A percentile compares a stretch with the other conserved stretches of the same genome.
Conservation (phyloP, 139 green algal genomes). For the Chlamydomonas sphaeroides region DNA sequence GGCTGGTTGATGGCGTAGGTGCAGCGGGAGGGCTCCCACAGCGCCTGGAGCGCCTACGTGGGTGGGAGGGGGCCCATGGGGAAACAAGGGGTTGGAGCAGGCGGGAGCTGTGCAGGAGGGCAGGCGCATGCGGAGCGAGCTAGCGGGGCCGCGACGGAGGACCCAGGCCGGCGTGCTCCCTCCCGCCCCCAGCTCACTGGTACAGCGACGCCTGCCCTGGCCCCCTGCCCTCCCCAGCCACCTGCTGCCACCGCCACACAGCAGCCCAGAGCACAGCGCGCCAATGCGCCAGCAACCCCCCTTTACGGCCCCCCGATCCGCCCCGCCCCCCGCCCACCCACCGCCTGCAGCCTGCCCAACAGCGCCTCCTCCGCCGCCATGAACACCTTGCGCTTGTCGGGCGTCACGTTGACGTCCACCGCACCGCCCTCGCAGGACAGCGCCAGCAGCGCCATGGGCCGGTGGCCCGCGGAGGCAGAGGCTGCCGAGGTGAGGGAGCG, state of each 20-base stretch:
- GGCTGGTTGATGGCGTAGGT: slow-evolving; percentile 68
- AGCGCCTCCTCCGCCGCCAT: slow-evolving; percentile 67
- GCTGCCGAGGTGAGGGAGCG: slow-evolving; percentile 58
- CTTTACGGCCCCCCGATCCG: not conserved
- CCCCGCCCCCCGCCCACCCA: no score
- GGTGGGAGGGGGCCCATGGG: not conserved
- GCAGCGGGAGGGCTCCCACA: slow-evolving; percentile 73
- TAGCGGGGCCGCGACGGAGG: no score
- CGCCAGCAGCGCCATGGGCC: slow-evolving; percentile 82
- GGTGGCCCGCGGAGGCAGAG: no score
- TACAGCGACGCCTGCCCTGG: no score
- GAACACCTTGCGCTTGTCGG: slow-evolving; percentile 95
- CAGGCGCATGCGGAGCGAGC: no score
- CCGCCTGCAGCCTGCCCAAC: slow-evolving; percentile 54
- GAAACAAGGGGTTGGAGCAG: not conserved
- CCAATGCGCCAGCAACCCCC: no score
- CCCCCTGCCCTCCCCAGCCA: no score
- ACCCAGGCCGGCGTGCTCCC: no score
- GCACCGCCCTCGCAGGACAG: slow-evolving; percentile 43
- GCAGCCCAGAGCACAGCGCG: no score
- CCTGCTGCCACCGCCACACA: no score
- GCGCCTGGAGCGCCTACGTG: slow-evolving; percentile 60
- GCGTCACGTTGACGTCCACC: slow-evolving; percentile 96
- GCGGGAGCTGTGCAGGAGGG: no score
- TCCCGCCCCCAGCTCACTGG: no score